These are phyloP conservation scores for Arthrobotrys megalospora DNA, from an alignment of 2,329 filamentous ascomycete genomes.

Conservation along the genomic window DNA sequence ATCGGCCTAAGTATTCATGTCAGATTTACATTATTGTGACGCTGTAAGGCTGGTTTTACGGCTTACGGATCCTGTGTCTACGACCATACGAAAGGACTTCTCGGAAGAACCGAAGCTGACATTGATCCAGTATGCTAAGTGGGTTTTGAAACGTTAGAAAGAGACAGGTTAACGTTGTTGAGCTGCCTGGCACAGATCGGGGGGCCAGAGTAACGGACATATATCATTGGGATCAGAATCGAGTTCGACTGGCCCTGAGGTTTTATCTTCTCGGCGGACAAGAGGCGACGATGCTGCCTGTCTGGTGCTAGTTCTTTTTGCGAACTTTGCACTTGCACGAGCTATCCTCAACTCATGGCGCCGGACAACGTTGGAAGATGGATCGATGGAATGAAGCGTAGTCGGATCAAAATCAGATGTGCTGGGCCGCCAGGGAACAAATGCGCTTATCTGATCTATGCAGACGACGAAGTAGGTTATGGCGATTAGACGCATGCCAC, in stretches of 20 bases:
- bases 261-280: slow-evolving; percentile 23
- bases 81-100: slow-evolving; percentile 74
- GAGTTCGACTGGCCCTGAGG: slow-evolving; percentile 29
- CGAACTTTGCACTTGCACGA: slow-evolving; percentile 35
- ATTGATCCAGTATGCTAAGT: slow-evolving; percentile 65
- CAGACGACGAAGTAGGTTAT: slow-evolving; percentile 27
- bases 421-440: slow-evolving; percentile 49
- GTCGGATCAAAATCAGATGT: slow-evolving; percentile 42
- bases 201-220: slow-evolving; percentile 22
- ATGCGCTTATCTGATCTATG: slow-evolving; percentile 40
- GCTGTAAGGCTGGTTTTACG: neutral
- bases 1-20: slow-evolving; percentile 69
- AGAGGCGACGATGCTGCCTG: neutral
- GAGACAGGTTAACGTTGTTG: neutral
- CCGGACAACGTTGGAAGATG: slow-evolving; percentile 25
- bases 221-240: slow-evolving; percentile 51
- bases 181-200: neutral
- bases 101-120: slow-evolving; percentile 73
- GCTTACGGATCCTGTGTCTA: slow-evolving; percentile 75
- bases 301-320: neutral
- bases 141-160: slow-evolving; percentile 14
- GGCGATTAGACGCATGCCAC: slow-evolving; percentile 55
- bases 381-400: slow-evolving; percentile 35
- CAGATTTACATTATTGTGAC: slow-evolving; percentile 17
- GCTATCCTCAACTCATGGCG: slow-evolving; percentile 51